phyloP scores from a whole-genome alignment of 257 asterid species.

The Penstemon davidsonii region DNA sequence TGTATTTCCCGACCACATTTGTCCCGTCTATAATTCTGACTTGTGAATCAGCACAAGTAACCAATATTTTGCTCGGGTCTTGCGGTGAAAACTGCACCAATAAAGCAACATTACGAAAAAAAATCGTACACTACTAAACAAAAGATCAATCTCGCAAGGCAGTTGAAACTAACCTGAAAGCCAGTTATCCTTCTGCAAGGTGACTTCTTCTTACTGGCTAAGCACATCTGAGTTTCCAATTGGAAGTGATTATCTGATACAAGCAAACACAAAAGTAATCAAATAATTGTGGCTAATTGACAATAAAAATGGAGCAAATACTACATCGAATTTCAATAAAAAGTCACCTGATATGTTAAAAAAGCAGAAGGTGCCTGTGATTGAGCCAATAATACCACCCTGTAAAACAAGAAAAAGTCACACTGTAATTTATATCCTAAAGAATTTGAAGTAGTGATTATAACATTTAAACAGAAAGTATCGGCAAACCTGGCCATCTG shows the following conservation, averaged over 20 bases:
- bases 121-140: neutral
- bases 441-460: neutral
- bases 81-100: constrained; percentile 73
- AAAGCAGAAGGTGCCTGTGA: constrained; percentile 69
- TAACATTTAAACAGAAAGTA: constrained; percentile 3
- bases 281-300: neutral
- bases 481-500: constrained; percentile 77
- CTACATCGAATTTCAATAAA: constrained; percentile 9
- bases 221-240: constrained; percentile 62
- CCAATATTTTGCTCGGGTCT: constrained; percentile 71
- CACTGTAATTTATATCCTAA: neutral
- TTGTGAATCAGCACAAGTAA: constrained; percentile 78
- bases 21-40: constrained; percentile 64
- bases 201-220: constrained; percentile 74
- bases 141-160: constrained; percentile 18
- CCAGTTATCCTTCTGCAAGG: constrained; percentile 81
- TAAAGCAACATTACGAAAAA: neutral
- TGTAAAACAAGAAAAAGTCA: constrained; percentile 34
- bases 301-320: constrained; percentile 3
- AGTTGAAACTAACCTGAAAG: constrained; percentile 66
- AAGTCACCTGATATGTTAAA: constrained; percentile 69
- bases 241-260: constrained; percentile 65
- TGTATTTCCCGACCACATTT: constrained; percentile 68
- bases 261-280: constrained; percentile 22
- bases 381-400: constrained; percentile 85